A percentile compares a stretch with the other conserved stretches of the same genome.
Conservation (phyloP, 2,329 filamentous ascomycete species). For the Ophiostoma novo-ulmi region DNA sequence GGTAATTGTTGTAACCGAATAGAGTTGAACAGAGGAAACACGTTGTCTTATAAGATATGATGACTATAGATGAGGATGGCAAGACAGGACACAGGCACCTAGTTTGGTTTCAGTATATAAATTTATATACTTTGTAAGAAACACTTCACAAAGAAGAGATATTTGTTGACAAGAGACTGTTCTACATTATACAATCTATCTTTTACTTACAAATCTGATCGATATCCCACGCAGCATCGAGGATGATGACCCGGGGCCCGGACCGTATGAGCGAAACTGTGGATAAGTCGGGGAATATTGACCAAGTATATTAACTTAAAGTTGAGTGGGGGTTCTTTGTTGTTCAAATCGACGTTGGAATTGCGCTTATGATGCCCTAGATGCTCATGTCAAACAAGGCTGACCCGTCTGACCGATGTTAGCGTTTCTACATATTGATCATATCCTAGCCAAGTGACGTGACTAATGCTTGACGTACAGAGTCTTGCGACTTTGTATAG, state of each 20-base stretch:
- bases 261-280: neutral
- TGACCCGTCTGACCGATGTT: neutral
- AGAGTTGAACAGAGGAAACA: neutral
- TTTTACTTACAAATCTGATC: neutral
- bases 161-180: too few relatives aligned
- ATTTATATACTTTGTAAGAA: neutral
- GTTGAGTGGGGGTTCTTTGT: neutral
- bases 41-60: neutral
- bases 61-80: neutral
- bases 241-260: neutral
- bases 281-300: neutral
- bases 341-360: too few relatives aligned
- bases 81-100: neutral
- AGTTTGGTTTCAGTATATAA: neutral
- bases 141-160: neutral
- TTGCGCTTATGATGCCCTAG: neutral
- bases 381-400: slow-evolving; percentile 4
- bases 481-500: neutral
- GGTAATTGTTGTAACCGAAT: neutral
- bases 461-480: neutral
- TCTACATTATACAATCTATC: neutral
- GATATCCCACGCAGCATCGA: neutral
- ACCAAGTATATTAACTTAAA: neutral
- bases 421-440: neutral
- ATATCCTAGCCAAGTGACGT: neutral